Percentiles rank a stretch among this genome's conserved stretches.
These are phyloP conservation scores for Talaromyces sp. DNA, from an alignment of 2,329 filamentous ascomycete genomes.

Conservation along the genomic window DNA sequence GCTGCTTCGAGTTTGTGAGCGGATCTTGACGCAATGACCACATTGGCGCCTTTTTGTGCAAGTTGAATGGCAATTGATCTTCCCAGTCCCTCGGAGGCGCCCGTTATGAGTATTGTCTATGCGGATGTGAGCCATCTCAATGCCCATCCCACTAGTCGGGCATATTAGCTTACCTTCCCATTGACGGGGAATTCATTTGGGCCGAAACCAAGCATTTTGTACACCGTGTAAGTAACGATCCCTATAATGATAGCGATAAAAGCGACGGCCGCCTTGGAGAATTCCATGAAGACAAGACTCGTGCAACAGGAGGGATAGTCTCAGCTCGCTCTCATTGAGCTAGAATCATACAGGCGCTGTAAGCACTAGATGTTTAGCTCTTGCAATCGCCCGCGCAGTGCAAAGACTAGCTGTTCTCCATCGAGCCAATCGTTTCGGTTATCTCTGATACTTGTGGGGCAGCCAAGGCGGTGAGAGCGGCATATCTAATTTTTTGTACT, in stretches of 20 bases:
- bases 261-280: conserved; percentile 26
- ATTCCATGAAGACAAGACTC: conserved; percentile 21
- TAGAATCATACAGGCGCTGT: not conserved
- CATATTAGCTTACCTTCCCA: conserved; percentile 61
- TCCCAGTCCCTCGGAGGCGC: conserved; percentile 90
- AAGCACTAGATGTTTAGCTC: not conserved
- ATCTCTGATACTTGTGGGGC: not conserved
- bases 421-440: not conserved
- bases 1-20: conserved; percentile 69
- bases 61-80: conserved; percentile 69
- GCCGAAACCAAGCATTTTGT: conserved; percentile 40
- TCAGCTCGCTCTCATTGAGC: not conserved
- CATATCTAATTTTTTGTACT: conserved; percentile 12
- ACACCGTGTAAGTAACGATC: conserved; percentile 32
- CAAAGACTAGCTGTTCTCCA: not conserved
- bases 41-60: conserved; percentile 75
- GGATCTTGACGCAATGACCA: conserved; percentile 80
- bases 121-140: not conserved
- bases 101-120: conserved; percentile 84
- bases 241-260: conserved; percentile 33
- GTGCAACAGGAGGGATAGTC: not conserved
- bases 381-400: not conserved
- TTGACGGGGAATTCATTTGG: conserved; percentile 76
- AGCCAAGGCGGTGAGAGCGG: conserved; percentile 12
- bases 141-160: not conserved